A percentile compares a stretch with the other conserved stretches of the same genome.
Evolutionary conservation across 1,284 basidiomycete genomes (phyloP).

Genomic region (Cryptococcus maquisensis): DNA sequence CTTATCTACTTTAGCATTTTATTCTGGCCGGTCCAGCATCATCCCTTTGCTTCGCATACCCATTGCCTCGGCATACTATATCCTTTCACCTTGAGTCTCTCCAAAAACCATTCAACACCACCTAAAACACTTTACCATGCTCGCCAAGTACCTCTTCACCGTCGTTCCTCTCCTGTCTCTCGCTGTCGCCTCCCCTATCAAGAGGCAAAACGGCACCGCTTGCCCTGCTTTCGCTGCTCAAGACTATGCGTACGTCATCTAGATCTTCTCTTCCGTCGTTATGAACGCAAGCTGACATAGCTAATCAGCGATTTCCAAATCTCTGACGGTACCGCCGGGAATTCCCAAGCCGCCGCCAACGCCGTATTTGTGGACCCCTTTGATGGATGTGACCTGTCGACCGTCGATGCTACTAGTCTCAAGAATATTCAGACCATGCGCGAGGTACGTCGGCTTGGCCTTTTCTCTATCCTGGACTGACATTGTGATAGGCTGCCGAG

Average conservation of each 20-base stretch:
- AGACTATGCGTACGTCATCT: constrained; percentile 13
- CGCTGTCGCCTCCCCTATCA: background rate
- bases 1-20: background rate
- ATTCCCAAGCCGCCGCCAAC: constrained; percentile 50
- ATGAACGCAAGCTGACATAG: background rate
- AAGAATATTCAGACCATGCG: constrained; percentile 52
- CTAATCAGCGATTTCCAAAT: constrained; percentile 50
- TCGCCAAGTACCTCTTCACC: background rate
- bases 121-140: background rate
- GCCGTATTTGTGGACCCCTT: constrained; percentile 50
- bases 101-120: background rate
- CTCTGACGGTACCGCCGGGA: constrained; percentile 51
- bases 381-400: constrained; percentile 44
- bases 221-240: constrained; percentile 11
- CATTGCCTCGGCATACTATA: background rate
- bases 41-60: background rate
- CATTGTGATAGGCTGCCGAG: constrained; percentile 45
- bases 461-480: no score
- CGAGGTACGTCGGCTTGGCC: constrained; percentile 18
- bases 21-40: background rate
- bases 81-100: background rate
- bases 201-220: background rate
- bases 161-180: constrained; percentile 1
- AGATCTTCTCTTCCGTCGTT: background rate
- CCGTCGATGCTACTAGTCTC: constrained; percentile 32